These are phyloP conservation scores for Trypanosoma lewisi DNA, from an alignment of 208 protist species.

Conservation along the genomic window DNA sequence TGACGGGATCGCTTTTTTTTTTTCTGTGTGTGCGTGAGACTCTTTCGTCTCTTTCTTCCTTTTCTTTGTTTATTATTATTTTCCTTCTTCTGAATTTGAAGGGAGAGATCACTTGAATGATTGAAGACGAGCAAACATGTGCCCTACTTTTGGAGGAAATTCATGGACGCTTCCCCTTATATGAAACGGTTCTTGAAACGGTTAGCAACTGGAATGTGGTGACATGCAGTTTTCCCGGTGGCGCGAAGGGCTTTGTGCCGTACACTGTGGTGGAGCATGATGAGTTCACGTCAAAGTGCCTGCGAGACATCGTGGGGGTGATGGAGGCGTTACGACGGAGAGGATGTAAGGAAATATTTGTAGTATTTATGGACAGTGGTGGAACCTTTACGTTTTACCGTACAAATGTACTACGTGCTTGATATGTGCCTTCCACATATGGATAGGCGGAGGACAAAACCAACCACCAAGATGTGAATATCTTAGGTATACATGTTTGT, in stretches of 20 bases:
- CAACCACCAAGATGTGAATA: neutral
- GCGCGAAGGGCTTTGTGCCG: conserved; percentile 35
- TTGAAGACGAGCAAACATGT: conserved; percentile 16
- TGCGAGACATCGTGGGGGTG: conserved; percentile 5
- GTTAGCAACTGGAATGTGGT: conserved; percentile 12
- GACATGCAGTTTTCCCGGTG: conserved; percentile 12
- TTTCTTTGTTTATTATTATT: neutral
- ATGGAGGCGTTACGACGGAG: conserved; percentile 2
- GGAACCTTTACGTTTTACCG: conserved; percentile 60
- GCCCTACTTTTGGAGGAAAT: conserved; percentile 32
- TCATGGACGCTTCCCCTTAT: conserved; percentile 39
- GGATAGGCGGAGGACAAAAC: neutral
- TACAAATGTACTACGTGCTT: conserved; percentile 16
- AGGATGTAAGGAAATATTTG: conserved; percentile 24
- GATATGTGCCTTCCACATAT: conserved; percentile 7
- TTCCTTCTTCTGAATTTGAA: neutral
- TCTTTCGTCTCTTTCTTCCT: neutral
- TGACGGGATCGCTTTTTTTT: neutral
- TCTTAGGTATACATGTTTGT: neutral
- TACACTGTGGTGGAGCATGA: conserved; percentile 29
- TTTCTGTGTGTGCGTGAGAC: neutral
- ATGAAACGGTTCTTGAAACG: conserved; percentile 17
- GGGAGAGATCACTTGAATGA: conserved; percentile 10
- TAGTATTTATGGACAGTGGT: conserved; percentile 56
- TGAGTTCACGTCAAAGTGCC: conserved; percentile 16